Evolutionary conservation across 1,284 basidiomycete genomes (phyloP).

Genomic region (Malassezia brasiliensis): DNA sequence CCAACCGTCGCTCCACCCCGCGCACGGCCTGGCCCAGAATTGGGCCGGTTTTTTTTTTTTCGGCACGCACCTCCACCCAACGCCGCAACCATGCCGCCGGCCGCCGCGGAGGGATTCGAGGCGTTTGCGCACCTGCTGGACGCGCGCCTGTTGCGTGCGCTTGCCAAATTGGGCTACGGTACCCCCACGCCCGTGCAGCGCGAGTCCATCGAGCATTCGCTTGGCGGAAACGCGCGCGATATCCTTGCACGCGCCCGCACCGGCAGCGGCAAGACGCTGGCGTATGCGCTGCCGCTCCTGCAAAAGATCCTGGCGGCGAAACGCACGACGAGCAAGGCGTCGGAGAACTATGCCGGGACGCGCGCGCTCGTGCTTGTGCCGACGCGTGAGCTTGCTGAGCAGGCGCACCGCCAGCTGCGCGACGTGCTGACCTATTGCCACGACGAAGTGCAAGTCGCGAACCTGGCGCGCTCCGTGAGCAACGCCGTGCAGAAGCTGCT

Average conservation of each 20-base stretch:
- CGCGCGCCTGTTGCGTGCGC: constrained; percentile 60
- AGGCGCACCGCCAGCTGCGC: constrained; percentile 67
- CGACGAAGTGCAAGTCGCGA: constrained; percentile 61
- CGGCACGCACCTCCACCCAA: background rate
- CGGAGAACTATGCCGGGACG: constrained; percentile 56
- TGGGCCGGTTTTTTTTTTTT: background rate
- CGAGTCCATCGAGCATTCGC: constrained; percentile 67
- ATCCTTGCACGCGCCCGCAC: constrained; percentile 87
- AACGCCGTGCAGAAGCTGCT: constrained; percentile 69
- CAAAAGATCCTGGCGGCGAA: constrained; percentile 80
- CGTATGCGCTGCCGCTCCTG: constrained; percentile 80
- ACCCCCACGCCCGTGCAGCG: constrained; percentile 70
- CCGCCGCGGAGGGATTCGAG: constrained; percentile 19
- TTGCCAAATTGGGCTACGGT: constrained; percentile 72
- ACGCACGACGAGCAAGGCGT: constrained; percentile 48
- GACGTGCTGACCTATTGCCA: constrained; percentile 65
- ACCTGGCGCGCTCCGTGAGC: constrained; percentile 59
- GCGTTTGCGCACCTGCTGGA: constrained; percentile 63
- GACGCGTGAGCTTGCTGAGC: constrained; percentile 83
- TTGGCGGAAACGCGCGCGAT: constrained; percentile 67
- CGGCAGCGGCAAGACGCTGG: constrained; percentile 92
- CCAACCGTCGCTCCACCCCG: no score
- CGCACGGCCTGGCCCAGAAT: background rate
- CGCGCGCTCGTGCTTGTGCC: constrained; percentile 82
- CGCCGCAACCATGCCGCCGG: background rate